Conservation (phyloP, 1,284 basidiomycete genomes). For the Ceratobasidium sp. region DNA sequence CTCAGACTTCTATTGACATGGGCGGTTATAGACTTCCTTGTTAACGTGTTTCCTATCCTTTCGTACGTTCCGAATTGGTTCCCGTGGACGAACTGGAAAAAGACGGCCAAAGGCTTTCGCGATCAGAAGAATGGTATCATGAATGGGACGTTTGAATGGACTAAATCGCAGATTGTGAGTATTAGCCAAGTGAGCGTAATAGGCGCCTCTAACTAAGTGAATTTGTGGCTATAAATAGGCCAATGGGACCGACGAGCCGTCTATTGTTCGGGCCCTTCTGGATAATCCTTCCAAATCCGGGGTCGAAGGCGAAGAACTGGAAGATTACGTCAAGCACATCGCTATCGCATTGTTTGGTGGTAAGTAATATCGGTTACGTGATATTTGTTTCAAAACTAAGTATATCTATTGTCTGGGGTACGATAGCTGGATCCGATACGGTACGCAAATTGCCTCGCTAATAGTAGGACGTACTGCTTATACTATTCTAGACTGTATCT, state of each 20-base stretch:
- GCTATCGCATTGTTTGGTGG: constrained; percentile 37
- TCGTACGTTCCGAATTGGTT: constrained; percentile 24
- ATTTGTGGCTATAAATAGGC: not conserved
- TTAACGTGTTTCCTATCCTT: constrained; percentile 34
- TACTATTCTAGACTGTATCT: constrained; percentile 17
- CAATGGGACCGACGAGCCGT: constrained; percentile 23
- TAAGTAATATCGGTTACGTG: not conserved
- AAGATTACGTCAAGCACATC: constrained; percentile 38
- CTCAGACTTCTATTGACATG: not conserved
- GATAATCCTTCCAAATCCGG: not conserved
- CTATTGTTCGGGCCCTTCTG: constrained; percentile 20
- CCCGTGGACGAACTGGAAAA: constrained; percentile 32
- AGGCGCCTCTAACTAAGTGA: not conserved
- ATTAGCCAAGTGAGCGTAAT: not conserved
- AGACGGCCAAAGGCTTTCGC: constrained; percentile 14
- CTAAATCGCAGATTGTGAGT: constrained; percentile 27
- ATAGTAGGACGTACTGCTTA: not conserved
- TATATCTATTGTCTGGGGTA: too few relatives aligned
- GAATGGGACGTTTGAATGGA: constrained; percentile 35
- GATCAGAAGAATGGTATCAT: constrained; percentile 29
- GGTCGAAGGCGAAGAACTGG: not conserved
- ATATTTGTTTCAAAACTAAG: not conserved
- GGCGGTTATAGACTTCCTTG: constrained; percentile 17
- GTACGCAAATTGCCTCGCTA: not conserved
- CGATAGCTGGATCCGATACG: constrained; percentile 33